Evolutionary conservation across 164 flowering plant species (phyloP).

Genomic region (Vitis vinifera): DNA sequence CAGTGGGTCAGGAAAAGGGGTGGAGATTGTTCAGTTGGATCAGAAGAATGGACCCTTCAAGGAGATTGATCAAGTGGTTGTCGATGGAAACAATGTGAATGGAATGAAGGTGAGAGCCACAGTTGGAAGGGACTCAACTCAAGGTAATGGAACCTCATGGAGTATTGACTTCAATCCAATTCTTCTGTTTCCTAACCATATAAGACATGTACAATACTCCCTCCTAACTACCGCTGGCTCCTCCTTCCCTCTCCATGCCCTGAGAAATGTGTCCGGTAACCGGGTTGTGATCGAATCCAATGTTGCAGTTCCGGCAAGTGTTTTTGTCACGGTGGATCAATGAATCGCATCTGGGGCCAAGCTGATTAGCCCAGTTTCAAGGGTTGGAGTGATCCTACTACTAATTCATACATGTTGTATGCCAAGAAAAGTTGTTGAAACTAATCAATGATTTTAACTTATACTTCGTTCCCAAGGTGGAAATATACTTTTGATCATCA

Average conservation of each 20-base stretch:
- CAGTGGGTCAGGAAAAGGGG: conserved; percentile 51
- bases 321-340: conserved; percentile 70
- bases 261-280: conserved; percentile 58
- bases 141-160: conserved; percentile 71
- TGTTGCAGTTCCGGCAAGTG: conserved; percentile 42
- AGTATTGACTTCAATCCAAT: conserved; percentile 50
- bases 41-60: conserved; percentile 50
- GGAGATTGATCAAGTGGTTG: conserved; percentile 58
- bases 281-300: conserved; percentile 64
- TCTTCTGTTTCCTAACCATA: conserved; percentile 61
- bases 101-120: conserved; percentile 68
- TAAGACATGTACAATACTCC: conserved; percentile 65
- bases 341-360: conserved; percentile 3
- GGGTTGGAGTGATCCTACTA: too few relatives aligned
- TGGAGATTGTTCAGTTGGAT: conserved; percentile 74
- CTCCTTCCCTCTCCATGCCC: conserved; percentile 55
- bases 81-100: conserved; percentile 61
- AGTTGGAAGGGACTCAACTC: conserved; percentile 43
- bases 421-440: too few relatives aligned
- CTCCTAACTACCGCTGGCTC: conserved; percentile 29
- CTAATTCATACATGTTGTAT: too few relatives aligned
- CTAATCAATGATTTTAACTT: too few relatives aligned
- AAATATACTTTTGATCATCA: too few relatives aligned
- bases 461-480: too few relatives aligned
- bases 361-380: too few relatives aligned